A percentile compares a stretch with the other conserved stretches of the same genome.
Evolutionary conservation across 495 filamentous ascomycete genomes (phyloP).

Genomic region (Penicillium pancosmium): DNA sequence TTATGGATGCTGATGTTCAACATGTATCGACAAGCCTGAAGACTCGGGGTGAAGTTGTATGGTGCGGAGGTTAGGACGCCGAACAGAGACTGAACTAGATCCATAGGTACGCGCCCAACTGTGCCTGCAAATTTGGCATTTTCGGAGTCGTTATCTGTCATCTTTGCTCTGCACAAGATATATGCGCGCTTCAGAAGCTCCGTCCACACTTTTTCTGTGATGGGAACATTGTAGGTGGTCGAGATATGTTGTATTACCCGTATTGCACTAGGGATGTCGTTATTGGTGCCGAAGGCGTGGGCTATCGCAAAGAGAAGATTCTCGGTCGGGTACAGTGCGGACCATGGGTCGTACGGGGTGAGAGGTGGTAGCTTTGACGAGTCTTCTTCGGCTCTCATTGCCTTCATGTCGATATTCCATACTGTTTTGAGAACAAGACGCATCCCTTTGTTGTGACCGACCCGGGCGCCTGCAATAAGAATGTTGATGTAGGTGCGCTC

Average conservation of each 20-base stretch:
- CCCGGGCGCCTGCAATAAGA: slow-evolving; percentile 57
- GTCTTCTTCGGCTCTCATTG: slow-evolving; percentile 26
- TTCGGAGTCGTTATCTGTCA: slow-evolving; percentile 17
- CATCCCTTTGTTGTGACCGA: slow-evolving; percentile 54
- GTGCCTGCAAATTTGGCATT: slow-evolving; percentile 5
- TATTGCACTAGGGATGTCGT: slow-evolving; percentile 56
- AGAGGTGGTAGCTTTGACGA: slow-evolving; percentile 29
- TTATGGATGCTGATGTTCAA: slow-evolving; percentile 39
- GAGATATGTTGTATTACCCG: slow-evolving; percentile 59
- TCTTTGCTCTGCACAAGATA: slow-evolving; percentile 42
- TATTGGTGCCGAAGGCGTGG: slow-evolving; percentile 60
- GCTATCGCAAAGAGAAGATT: slow-evolving; percentile 60
- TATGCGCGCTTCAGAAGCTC: slow-evolving; percentile 64
- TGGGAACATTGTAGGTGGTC: slow-evolving; percentile 52
- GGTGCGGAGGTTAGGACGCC: slow-evolving; percentile 58
- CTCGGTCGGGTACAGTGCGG: slow-evolving; percentile 56
- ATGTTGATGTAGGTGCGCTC: slow-evolving; percentile 59
- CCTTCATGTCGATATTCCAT: slow-evolving; percentile 62
- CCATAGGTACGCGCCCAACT: slow-evolving; percentile 37
- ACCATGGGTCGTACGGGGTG: slow-evolving; percentile 41
- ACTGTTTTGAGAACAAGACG: slow-evolving; percentile 50
- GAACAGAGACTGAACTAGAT: slow-evolving; percentile 50
- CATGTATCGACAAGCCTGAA: slow-evolving; percentile 55
- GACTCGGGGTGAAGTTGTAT: slow-evolving; percentile 56
- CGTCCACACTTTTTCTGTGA: slow-evolving; percentile 55